phyloP scores from a whole-genome alignment of 768 basidiomycete genomes.

The Filobasidium floriforme region DNA sequence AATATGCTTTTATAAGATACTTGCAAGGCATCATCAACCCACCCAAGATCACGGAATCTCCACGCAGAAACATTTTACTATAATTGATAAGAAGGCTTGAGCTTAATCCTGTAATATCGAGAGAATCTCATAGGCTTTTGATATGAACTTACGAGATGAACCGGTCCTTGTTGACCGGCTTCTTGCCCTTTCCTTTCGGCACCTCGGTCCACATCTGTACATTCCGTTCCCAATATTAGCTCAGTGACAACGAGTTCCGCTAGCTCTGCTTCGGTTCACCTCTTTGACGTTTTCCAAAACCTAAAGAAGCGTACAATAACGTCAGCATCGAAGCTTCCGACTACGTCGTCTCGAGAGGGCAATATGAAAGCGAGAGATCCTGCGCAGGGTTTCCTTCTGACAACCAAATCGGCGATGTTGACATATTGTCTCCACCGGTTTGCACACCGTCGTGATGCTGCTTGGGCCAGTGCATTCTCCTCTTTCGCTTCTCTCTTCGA shows the following conservation, averaged over 20 bases:
- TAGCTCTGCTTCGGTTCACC: constrained; percentile 14
- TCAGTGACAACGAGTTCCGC: neutral
- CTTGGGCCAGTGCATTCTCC: neutral
- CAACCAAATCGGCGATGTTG: no score
- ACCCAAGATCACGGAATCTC: constrained; percentile 97
- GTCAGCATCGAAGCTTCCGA: neutral
- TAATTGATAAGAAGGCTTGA: neutral
- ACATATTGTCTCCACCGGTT: no score
- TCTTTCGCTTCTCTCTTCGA: neutral
- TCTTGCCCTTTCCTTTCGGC: constrained; percentile 97
- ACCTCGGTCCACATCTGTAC: constrained; percentile 96
- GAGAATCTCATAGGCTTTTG: neutral
- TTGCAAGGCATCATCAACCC: constrained; percentile 22
- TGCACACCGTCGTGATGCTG: no score
- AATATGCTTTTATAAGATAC: neutral
- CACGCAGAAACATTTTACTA: constrained; percentile 96
- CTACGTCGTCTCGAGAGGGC: no score
- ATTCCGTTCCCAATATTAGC: neutral
- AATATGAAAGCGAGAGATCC: no score
- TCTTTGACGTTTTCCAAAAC: constrained; percentile 37
- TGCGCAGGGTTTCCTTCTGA: no score
- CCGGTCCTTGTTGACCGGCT: constrained; percentile 96
- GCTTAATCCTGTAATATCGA: neutral
- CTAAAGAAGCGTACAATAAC: constrained; percentile 11
- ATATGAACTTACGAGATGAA: constrained; percentile 59